These are phyloP conservation scores for Coemansia sp. DNA, from an alignment of 192 early-diverging fungal species.

Conservation along the genomic window DNA sequence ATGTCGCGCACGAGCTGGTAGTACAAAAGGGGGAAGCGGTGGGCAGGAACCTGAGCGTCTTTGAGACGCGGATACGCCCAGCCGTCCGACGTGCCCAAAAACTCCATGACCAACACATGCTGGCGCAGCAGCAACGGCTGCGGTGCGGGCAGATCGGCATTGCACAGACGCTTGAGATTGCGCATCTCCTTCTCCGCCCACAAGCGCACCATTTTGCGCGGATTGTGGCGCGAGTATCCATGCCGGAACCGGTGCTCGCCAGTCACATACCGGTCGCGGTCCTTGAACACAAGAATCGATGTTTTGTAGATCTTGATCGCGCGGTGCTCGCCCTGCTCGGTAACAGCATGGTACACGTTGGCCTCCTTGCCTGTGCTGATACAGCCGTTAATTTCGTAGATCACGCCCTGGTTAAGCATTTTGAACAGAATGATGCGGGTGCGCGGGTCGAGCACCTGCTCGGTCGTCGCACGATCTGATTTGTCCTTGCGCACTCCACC, in stretches of 20 bases:
- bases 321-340: constrained; percentile 74
- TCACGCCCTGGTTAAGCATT: constrained; percentile 83
- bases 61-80: constrained; percentile 95
- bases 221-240: constrained; percentile 91
- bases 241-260: constrained; percentile 95
- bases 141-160: constrained; percentile 85
- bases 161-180: constrained; percentile 87
- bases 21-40: constrained; percentile 73
- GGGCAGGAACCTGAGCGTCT: constrained; percentile 80
- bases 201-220: constrained; percentile 96
- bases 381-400: constrained; percentile 95
- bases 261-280: constrained; percentile 94
- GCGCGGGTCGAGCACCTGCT: constrained; percentile 97
- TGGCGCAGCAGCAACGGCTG: constrained; percentile 82
- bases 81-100: constrained; percentile 87
- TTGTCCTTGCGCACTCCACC: constrained; percentile 72
- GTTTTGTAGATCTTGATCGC: constrained; percentile 99
- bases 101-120: constrained; percentile 95
- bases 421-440: constrained; percentile 98
- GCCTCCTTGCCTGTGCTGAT: constrained; percentile 98
- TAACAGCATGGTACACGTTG: constrained; percentile 96
- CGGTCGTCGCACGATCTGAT: constrained; percentile 91
- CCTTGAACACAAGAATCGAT: constrained; percentile 96
- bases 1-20: constrained; percentile 82
- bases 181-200: constrained; percentile 99